Conservation (phyloP, 192 early-diverging fungal species). For the Coemansia sp. region DNA sequence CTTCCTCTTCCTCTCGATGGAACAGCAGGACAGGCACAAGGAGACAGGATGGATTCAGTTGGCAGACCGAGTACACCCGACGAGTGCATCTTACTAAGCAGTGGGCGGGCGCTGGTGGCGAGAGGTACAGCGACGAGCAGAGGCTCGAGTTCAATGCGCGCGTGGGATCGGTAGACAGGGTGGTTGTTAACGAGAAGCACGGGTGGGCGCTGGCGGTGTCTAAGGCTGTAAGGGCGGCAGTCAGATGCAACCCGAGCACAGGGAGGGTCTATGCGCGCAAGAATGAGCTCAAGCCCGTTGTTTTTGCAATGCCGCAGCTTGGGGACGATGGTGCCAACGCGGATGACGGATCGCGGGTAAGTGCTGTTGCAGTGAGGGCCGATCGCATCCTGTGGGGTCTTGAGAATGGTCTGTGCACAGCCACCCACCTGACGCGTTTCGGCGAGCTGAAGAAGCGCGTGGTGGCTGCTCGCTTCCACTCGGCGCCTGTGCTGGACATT, state of each 20-base stretch:
- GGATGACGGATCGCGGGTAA: neutral
- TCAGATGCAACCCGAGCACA: constrained; percentile 13
- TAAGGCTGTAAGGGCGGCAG: neutral
- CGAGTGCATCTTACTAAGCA: constrained; percentile 14
- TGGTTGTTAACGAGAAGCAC: constrained; percentile 24
- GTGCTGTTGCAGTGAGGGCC: constrained; percentile 19
- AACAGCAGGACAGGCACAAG: neutral
- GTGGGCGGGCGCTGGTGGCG: constrained; percentile 14
- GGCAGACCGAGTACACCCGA: constrained; percentile 25
- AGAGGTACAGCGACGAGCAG: neutral
- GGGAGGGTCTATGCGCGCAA: constrained; percentile 33
- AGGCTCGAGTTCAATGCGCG: constrained; percentile 23
- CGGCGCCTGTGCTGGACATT: constrained; percentile 11
- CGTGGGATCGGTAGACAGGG: constrained; percentile 18
- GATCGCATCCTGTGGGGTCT: constrained; percentile 36
- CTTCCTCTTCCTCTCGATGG: too few species aligned
- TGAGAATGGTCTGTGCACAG: constrained; percentile 14
- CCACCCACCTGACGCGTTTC: constrained; percentile 18
- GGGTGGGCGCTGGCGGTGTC: constrained; percentile 42
- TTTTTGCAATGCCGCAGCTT: constrained; percentile 15
- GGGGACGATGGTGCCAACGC: neutral
- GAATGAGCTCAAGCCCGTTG: constrained; percentile 11
- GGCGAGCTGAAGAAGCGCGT: constrained; percentile 11
- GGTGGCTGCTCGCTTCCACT: neutral
- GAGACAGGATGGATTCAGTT: constrained; percentile 1